Conservation (phyloP, 371 early-diverging fungal species). For the Mucor irregularis region DNA sequence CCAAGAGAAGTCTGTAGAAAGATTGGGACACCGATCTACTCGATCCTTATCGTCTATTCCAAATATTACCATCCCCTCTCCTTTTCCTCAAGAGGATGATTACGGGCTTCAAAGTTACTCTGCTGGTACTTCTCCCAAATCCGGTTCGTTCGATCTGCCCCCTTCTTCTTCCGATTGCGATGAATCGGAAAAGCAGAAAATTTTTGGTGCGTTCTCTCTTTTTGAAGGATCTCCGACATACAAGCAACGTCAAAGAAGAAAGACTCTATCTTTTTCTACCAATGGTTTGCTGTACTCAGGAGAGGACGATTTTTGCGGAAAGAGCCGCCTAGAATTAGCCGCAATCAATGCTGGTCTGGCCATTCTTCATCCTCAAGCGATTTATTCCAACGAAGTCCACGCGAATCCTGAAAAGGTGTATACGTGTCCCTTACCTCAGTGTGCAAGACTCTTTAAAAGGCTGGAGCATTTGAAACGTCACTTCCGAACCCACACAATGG, state of each 20-base stretch:
- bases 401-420: constrained; percentile 2
- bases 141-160: not conserved
- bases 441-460: constrained; percentile 65
- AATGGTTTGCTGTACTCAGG: not conserved
- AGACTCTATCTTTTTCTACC: constrained; percentile 35
- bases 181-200: constrained; percentile 16
- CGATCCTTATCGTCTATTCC: constrained; percentile 10
- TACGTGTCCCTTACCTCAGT: constrained; percentile 43
- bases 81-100: not conserved
- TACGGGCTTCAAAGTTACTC: constrained; percentile 3
- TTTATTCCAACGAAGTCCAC: not conserved
- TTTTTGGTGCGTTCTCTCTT: constrained; percentile 60
- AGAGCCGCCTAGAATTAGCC: constrained; percentile 10
- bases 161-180: constrained; percentile 1
- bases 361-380: constrained; percentile 6
- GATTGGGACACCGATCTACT: constrained; percentile 6
- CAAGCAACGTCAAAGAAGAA: constrained; percentile 65
- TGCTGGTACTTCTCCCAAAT: constrained; percentile 13
- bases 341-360: constrained; percentile 16
- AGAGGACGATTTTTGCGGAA: not conserved
- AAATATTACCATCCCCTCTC: not conserved
- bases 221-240: constrained; percentile 67
- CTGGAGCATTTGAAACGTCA: constrained; percentile 85
- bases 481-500: constrained; percentile 77
- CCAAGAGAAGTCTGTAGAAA: too few relatives aligned